Evolutionary conservation across 2,329 filamentous ascomycete species (phyloP).

Genomic region (Sclerotinia minor): DNA sequence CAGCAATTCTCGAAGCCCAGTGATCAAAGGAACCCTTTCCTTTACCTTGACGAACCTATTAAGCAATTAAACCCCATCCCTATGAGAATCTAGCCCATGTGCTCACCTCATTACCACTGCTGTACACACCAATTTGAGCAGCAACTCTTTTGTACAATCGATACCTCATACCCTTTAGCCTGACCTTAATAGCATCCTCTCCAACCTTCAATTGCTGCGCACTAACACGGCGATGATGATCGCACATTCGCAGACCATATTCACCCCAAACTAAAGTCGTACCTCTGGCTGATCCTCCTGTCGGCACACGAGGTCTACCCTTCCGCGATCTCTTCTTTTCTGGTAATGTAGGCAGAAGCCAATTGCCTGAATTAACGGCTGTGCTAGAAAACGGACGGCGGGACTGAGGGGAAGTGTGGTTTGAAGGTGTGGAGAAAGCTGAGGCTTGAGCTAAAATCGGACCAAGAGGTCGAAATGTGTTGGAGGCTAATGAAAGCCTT

Average conservation of each 20-base stretch:
- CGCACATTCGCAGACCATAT: constrained; percentile 88
- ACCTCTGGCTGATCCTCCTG: constrained; percentile 85
- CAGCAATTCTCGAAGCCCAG: constrained; percentile 86
- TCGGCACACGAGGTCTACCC: constrained; percentile 82
- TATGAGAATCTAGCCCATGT: not conserved
- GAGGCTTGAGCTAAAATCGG: constrained; percentile 27
- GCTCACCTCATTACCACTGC: constrained; percentile 84
- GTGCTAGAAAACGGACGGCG: constrained; percentile 73
- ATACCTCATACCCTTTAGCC: constrained; percentile 88
- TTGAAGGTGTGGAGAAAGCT: constrained; percentile 35
- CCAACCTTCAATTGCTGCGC: constrained; percentile 84
- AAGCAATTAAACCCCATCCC: constrained; percentile 25
- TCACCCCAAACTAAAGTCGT: constrained; percentile 97
- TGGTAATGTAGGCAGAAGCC: constrained; percentile 78
- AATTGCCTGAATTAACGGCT: constrained; percentile 59
- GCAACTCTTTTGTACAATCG: constrained; percentile 86
- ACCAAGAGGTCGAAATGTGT: constrained; percentile 39
- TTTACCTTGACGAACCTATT: constrained; percentile 92
- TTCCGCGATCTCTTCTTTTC: constrained; percentile 87
- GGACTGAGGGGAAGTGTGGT: constrained; percentile 47
- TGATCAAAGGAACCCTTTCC: constrained; percentile 97
- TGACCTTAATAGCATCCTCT: constrained; percentile 87
- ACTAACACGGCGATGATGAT: constrained; percentile 89
- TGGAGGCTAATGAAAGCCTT: constrained; percentile 38
- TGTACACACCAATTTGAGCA: constrained; percentile 93